Conservation (phyloP, 345 rosid genomes). For the Nasturtium officinale region DNA sequence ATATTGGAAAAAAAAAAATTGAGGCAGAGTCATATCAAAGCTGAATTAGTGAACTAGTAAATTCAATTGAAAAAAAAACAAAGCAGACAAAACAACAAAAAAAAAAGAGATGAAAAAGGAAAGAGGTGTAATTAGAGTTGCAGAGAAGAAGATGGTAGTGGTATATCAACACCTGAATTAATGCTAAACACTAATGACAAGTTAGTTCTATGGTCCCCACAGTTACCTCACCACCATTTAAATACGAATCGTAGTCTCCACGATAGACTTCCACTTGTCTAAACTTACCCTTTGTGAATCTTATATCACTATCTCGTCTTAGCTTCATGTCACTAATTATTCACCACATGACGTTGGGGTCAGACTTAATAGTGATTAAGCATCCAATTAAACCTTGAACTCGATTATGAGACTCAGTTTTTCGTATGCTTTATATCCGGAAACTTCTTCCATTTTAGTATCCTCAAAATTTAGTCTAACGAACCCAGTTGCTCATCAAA, state of each 20-base stretch:
- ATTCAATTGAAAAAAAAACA: slow-evolving; percentile 32
- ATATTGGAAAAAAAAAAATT: neutral
- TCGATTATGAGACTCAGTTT: neutral
- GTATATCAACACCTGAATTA: slow-evolving; percentile 38
- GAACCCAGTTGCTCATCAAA: neutral
- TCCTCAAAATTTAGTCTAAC: neutral
- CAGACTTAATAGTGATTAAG: neutral
- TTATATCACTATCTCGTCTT: neutral
- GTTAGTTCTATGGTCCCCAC: slow-evolving; percentile 23
- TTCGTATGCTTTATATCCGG: no score
- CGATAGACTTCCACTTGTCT: neutral
- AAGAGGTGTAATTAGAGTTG: slow-evolving; percentile 31
- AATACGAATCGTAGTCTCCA: slow-evolving; percentile 15
- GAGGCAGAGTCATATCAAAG: slow-evolving; percentile 22
- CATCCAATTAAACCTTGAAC: neutral
- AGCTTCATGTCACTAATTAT: neutral
- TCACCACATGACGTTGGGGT: neutral
- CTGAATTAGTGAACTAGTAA: slow-evolving; percentile 26
- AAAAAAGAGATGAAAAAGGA: slow-evolving; percentile 21
- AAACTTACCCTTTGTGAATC: neutral
- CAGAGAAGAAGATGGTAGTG: slow-evolving; percentile 28
- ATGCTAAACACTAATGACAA: slow-evolving; percentile 36
- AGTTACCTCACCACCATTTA: neutral
- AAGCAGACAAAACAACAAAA: slow-evolving; percentile 11
- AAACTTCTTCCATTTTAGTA: neutral